Evolutionary conservation across 371 early-diverging fungal genomes (phyloP), one percentile per base, ranked within the genome.

Genomic region (Neoconidiobolus thromboides): DNA sequence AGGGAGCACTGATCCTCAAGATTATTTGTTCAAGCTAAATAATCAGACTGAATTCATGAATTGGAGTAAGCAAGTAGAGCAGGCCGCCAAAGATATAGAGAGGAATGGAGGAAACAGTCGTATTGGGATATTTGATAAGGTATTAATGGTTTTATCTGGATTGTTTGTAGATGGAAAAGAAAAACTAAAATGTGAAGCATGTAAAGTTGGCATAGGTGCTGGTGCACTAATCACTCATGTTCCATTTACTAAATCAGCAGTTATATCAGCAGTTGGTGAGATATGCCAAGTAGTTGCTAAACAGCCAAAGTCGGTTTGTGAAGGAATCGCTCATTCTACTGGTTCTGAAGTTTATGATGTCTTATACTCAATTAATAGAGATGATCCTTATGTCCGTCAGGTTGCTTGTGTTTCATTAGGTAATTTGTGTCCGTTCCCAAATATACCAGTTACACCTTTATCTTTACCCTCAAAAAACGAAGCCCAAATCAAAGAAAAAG

Each of bases 281-380:
- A 14, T 41, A 36, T 57, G 57, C 40, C 15, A 6, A 5, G 12
- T 57, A 10, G 47, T 40, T 36, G 44, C 41, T 12, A 57, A 40
- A 5, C 40, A 44, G 38, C 57, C 57, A n/a, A 41, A 44, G 6
- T 43, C 43, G 14, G 57, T 57, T 15, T 57, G 57, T 44, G 43
- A 57, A 12, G 57, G 57, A n/a, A 57, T 57, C 12, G 42, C 44
- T 10, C 6, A 44, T 44, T 38, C 57, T 26, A 44, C 15, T 26
- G 57, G 57, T 10, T 44, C 57, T 3, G 10, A 43, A 9, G 57
- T 57, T n/a, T 57, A 38, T 9, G 50, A 59, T 14, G 40, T 59
- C 47, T n/a, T 59, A 14, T 7, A 3, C 10, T 10, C 26, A 10
- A 1, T 59, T 3, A 2, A 48, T n/a, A 37, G 39, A 9, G 42